Evolutionary conservation across 2,329 filamentous ascomycete species (phyloP).

Genomic region (Fragosphaeria purpurea): DNA sequence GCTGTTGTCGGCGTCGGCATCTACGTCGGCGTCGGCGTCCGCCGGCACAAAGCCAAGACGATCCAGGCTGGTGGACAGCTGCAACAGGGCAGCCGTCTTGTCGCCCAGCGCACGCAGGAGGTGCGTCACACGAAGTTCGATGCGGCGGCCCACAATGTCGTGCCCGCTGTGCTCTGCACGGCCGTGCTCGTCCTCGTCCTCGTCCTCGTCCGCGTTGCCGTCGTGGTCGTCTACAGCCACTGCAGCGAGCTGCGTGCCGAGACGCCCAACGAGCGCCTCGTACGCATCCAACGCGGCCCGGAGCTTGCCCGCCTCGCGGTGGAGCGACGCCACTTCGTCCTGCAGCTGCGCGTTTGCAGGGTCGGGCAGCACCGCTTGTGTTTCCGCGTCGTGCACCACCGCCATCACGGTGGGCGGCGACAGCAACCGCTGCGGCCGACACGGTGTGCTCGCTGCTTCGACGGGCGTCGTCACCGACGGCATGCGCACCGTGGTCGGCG

Average conservation of each 20-base stretch:
- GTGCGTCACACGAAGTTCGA: conserved; percentile 33
- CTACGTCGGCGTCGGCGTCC: conserved; percentile 33
- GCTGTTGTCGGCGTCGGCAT: conserved; percentile 22
- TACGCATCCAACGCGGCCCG: conserved; percentile 38
- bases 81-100: conserved; percentile 35
- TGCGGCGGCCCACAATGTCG: conserved; percentile 12
- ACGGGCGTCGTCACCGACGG: not conserved
- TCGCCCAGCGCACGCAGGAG: conserved; percentile 38
- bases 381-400: conserved; percentile 19
- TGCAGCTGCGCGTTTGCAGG: conserved; percentile 31
- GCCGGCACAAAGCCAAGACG: conserved; percentile 40
- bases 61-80: conserved; percentile 35
- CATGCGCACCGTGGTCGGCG: conserved; percentile 13
- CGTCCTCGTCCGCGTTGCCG: conserved; percentile 17
- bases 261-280: conserved; percentile 27
- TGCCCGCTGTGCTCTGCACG: conserved; percentile 14
- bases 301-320: conserved; percentile 38
- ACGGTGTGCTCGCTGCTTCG: too few species aligned
- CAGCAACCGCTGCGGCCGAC: not conserved
- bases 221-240: not conserved
- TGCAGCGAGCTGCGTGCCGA: conserved; percentile 24
- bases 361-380: conserved; percentile 34
- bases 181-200: conserved; percentile 8
- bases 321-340: conserved; percentile 38
- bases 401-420: not conserved